Percentiles rank a stretch among this genome's conserved stretches.
Evolutionary conservation across 768 basidiomycete genomes (phyloP).

Genomic region (Phaeotremella skinneri): DNA sequence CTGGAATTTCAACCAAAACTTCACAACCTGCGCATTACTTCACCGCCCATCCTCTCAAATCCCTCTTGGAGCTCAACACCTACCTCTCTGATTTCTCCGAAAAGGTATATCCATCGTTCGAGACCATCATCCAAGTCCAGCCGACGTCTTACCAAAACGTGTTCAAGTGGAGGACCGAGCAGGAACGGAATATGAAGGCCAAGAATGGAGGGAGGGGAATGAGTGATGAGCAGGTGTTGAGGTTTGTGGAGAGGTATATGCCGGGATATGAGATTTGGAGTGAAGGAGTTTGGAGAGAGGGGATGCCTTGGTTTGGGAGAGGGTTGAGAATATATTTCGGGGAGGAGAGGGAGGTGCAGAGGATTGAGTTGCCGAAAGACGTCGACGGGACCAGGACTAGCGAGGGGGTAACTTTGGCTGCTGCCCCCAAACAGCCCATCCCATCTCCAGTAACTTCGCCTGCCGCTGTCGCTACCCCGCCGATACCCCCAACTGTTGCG

Average conservation of each 20-base stretch:
- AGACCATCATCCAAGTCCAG: conserved; percentile 71
- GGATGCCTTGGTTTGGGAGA: conserved; percentile 25
- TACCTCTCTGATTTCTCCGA: conserved; percentile 60
- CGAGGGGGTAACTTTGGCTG: background rate
- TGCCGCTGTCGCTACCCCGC: no score
- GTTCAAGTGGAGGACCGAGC: conserved; percentile 84
- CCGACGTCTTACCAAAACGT: conserved; percentile 56
- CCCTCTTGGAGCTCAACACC: conserved; percentile 23
- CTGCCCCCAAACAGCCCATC: no score
- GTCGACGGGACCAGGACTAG: no score
- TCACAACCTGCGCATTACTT: conserved; percentile 18
- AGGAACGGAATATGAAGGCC: conserved; percentile 86
- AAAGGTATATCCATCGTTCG: conserved; percentile 68
- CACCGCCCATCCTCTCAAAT: conserved; percentile 20
- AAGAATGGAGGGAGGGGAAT: conserved; percentile 83
- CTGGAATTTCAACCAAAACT: conserved; percentile 11
- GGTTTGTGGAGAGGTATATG: conserved; percentile 87
- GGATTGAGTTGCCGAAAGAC: background rate
- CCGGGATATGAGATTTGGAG: conserved; percentile 90
- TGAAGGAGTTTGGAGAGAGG: conserved; percentile 56
- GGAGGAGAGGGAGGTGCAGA: conserved; percentile 21
- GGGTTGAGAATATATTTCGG: conserved; percentile 30
- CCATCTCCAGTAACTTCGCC: no score
- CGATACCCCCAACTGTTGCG: background rate
- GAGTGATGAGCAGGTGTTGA: conserved; percentile 74